phyloP scores from a whole-genome alignment of 2,329 filamentous ascomycete genomes.

The Metarhizium humberi region DNA sequence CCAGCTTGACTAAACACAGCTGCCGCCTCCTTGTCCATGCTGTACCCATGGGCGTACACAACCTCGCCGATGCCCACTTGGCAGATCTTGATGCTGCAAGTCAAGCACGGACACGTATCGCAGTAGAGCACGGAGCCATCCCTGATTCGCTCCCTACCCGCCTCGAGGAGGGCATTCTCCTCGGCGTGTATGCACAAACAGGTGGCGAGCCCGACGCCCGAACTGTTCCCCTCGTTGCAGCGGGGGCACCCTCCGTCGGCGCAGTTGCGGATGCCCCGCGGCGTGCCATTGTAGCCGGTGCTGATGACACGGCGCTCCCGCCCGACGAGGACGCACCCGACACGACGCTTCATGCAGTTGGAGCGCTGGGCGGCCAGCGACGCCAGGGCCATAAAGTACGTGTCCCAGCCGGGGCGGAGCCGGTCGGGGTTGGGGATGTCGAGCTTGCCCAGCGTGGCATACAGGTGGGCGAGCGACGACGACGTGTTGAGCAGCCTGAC shows the following conservation, averaged over 20 bases:
- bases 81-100: constrained; percentile 96
- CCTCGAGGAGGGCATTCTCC: constrained; percentile 93
- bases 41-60: constrained; percentile 87
- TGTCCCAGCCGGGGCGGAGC: constrained; percentile 85
- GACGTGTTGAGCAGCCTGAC: constrained; percentile 83
- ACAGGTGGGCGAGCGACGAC: constrained; percentile 59
- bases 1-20: constrained; percentile 76
- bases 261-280: constrained; percentile 80
- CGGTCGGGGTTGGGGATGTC: constrained; percentile 71
- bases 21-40: constrained; percentile 83
- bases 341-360: constrained; percentile 97
- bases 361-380: constrained; percentile 80
- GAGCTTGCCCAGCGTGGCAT: constrained; percentile 61
- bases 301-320: constrained; percentile 78
- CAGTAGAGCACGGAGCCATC: constrained; percentile 82
- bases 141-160: constrained; percentile 80
- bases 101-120: constrained; percentile 93
- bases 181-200: constrained; percentile 97
- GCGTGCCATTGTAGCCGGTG: constrained; percentile 98
- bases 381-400: constrained; percentile 97
- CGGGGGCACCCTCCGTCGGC: constrained; percentile 82
- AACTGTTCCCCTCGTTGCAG: constrained; percentile 67
- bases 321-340: constrained; percentile 83
- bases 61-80: constrained; percentile 95
- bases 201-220: constrained; percentile 68